Percentiles rank a stretch among this genome's conserved stretches.
Conservation (phyloP, 768 basidiomycete species). For the Lentinula boryana region DNA sequence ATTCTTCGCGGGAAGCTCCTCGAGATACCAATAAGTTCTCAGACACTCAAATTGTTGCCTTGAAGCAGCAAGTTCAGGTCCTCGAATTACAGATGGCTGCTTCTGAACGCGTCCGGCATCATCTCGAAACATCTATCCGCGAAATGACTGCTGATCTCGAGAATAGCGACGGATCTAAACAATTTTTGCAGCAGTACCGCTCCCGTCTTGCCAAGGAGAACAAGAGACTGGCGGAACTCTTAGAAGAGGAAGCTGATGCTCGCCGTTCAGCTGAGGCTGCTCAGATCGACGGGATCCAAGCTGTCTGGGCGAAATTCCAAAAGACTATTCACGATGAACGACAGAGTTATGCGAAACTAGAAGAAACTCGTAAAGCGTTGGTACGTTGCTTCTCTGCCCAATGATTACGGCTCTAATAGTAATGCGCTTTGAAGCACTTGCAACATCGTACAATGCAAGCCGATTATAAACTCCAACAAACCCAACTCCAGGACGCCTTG, state of each 20-base stretch:
- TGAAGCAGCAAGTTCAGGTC: conserved; percentile 60
- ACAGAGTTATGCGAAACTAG: conserved; percentile 55
- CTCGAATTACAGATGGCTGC: conserved; percentile 65
- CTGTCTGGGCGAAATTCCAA: conserved; percentile 64
- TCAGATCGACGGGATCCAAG: conserved; percentile 57
- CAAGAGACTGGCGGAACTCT: conserved; percentile 42
- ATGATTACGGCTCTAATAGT: neutral
- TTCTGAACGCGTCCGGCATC: conserved; percentile 59
- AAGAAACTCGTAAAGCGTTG: conserved; percentile 66
- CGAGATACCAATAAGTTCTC: conserved; percentile 29
- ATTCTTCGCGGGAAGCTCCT: conserved; percentile 27
- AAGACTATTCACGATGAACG: conserved; percentile 52
- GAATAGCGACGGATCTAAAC: conserved; percentile 59
- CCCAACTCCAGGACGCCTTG: conserved; percentile 53
- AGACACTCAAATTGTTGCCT: conserved; percentile 43
- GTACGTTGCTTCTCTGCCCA: conserved; percentile 30
- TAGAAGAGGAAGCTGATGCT: conserved; percentile 60
- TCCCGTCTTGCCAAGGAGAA: conserved; percentile 56
- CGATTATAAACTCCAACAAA: conserved; percentile 61
- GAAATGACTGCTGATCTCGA: conserved; percentile 59
- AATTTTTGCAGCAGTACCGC: conserved; percentile 53
- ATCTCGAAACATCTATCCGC: conserved; percentile 53
- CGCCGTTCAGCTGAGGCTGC: conserved; percentile 56
- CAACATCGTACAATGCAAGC: conserved; percentile 60
- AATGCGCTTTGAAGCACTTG: conserved; percentile 38